phyloP scores from a whole-genome alignment of 371 early-diverging fungal species.

The Mucor saturninus region DNA sequence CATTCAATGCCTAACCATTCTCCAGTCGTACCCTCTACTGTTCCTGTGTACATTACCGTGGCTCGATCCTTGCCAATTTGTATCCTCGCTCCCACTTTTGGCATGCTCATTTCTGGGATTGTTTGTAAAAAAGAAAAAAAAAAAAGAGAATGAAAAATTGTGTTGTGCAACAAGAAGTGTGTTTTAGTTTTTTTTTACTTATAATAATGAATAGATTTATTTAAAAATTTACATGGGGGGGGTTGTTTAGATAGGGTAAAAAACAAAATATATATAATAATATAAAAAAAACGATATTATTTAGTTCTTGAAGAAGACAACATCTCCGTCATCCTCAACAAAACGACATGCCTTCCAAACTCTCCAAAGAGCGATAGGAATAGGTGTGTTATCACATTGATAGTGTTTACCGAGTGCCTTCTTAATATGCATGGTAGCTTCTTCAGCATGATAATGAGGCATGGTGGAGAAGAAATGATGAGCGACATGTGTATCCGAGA shows the following conservation, averaged over 20 bases:
- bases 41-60: constrained; percentile 73
- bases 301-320: constrained; percentile 21
- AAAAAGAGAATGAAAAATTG: too few relatives aligned
- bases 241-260: neutral
- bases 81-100: constrained; percentile 36
- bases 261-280: neutral
- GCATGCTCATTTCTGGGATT: too few relatives aligned
- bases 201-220: too few relatives aligned
- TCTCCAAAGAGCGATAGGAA: constrained; percentile 68
- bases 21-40: constrained; percentile 61
- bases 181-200: too few relatives aligned
- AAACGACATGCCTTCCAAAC: constrained; percentile 72
- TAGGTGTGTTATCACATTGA: constrained; percentile 67
- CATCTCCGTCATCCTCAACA: constrained; percentile 81
- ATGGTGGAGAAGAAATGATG: constrained; percentile 91
- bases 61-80: constrained; percentile 53
- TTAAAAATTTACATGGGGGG: too few relatives aligned
- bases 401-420: constrained; percentile 80
- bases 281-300: neutral
- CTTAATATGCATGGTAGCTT: constrained; percentile 81
- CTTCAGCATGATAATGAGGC: constrained; percentile 90
- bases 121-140: too few relatives aligned
- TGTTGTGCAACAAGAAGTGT: too few relatives aligned
- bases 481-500: constrained; percentile 83
- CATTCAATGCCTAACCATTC: constrained; percentile 93